These are phyloP conservation scores for Tulasnella sp. DNA, from an alignment of 768 basidiomycete species.

Conservation along the genomic window DNA sequence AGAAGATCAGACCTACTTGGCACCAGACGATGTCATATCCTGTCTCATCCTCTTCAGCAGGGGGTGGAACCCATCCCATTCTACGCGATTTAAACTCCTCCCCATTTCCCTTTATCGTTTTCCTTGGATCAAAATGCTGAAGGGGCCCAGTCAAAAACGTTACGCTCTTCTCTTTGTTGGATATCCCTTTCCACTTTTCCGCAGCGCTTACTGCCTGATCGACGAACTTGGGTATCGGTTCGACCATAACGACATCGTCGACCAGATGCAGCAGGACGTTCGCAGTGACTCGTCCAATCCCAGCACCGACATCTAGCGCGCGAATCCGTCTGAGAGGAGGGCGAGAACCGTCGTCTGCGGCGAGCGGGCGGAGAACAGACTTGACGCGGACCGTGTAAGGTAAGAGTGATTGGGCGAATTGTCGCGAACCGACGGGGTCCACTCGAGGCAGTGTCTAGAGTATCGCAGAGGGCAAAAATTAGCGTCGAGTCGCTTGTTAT, in stretches of 20 bases:
- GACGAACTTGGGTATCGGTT: conserved; percentile 77
- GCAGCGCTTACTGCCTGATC: conserved; percentile 52
- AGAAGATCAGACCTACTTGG: conserved; percentile 36
- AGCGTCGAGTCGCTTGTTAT: neutral
- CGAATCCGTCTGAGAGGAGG: conserved; percentile 40
- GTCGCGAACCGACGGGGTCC: conserved; percentile 83
- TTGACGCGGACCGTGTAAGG: conserved; percentile 72
- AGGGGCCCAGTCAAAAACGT: conserved; percentile 72
- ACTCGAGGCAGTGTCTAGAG: conserved; percentile 75
- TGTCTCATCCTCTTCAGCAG: conserved; percentile 32
- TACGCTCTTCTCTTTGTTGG: conserved; percentile 48
- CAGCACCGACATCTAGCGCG: conserved; percentile 77
- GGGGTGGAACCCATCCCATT: neutral
- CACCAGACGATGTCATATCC: conserved; percentile 91
- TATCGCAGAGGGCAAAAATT: neutral
- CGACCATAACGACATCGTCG: conserved; percentile 78
- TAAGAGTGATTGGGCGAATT: conserved; percentile 72
- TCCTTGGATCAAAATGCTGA: conserved; percentile 67
- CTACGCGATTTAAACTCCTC: conserved; percentile 3
- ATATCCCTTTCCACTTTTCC: conserved; percentile 57
- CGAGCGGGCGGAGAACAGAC: conserved; percentile 56
- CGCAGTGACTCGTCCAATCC: conserved; percentile 85
- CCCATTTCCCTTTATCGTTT: conserved; percentile 19
- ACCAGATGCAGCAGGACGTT: conserved; percentile 86
- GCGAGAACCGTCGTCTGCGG: conserved; percentile 21